Evolutionary conservation across 1,284 basidiomycete species (phyloP).

Genomic region (Cryptococcus wingfieldii): DNA sequence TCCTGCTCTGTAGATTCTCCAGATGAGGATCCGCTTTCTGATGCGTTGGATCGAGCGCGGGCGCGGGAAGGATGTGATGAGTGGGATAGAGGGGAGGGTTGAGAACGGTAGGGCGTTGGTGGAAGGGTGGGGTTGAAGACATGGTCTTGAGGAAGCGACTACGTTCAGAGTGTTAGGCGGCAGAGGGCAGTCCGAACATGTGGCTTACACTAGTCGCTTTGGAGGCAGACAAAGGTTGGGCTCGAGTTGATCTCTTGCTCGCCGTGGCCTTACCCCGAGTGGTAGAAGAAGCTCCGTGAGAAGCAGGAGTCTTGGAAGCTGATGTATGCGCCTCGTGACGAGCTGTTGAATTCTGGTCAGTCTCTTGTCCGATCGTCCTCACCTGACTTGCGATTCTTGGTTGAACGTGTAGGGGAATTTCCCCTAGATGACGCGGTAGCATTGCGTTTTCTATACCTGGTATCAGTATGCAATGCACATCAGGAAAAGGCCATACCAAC

Average conservation of each 20-base stretch:
- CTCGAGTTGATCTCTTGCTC: neutral
- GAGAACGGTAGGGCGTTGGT: constrained; percentile 34
- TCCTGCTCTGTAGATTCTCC: constrained; percentile 5
- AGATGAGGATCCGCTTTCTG: neutral
- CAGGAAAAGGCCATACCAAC: constrained; percentile 17
- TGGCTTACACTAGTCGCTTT: constrained; percentile 16
- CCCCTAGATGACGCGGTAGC: constrained; percentile 3
- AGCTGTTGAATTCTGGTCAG: constrained; percentile 3
- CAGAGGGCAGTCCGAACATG: no score
- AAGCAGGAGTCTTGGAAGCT: no score
- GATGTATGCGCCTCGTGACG: constrained; percentile 8
- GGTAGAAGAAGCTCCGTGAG: neutral
- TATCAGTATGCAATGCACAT: neutral
- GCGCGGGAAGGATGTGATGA: constrained; percentile 11
- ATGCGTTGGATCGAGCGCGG: neutral
- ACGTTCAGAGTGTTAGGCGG: neutral
- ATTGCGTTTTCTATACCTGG: constrained; percentile 13
- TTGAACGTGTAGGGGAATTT: constrained; percentile 11
- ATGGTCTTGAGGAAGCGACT: constrained; percentile 42
- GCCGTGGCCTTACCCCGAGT: constrained; percentile 1
- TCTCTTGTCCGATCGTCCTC: neutral
- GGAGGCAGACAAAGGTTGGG: neutral
- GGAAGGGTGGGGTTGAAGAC: constrained; percentile 42
- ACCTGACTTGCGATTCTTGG: constrained; percentile 21
- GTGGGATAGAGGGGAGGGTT: constrained; percentile 33